phyloP scores from a whole-genome alignment of 1,284 basidiomycete species.

The Ceratobasidium sp. region DNA sequence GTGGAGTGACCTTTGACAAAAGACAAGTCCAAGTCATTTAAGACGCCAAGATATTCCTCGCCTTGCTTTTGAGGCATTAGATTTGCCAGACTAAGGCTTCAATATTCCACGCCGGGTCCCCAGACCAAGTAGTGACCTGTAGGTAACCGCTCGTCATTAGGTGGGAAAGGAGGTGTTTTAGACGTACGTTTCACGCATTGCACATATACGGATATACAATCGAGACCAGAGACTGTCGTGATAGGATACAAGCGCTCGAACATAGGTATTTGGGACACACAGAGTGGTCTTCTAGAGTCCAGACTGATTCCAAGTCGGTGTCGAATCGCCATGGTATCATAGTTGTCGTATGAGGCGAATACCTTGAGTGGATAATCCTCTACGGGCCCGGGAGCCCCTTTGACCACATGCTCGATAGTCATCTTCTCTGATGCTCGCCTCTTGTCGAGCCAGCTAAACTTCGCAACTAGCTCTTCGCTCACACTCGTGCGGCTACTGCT shows the following conservation, averaged over 20 bases:
- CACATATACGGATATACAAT: neutral
- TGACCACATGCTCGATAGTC: neutral
- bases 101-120: neutral
- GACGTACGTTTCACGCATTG: slow-evolving; percentile 18
- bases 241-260: neutral
- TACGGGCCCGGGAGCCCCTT: neutral
- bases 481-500: neutral
- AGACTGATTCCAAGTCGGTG: neutral
- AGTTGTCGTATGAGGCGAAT: neutral
- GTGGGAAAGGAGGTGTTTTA: neutral
- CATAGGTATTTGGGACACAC: neutral
- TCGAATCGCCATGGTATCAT: neutral
- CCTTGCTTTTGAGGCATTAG: neutral
- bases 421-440: neutral
- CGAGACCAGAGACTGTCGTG: neutral
- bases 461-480: neutral
- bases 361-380: neutral
- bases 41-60: neutral
- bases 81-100: neutral
- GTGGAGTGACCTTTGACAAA: neutral
- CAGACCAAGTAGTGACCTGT: slow-evolving; percentile 3
- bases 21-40: slow-evolving; percentile 18
- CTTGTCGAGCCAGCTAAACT: neutral
- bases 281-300: neutral
- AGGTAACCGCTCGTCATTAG: too few species aligned